phyloP scores from a whole-genome alignment of 305 asterid species.

The Stenogyne calaminthoides region DNA sequence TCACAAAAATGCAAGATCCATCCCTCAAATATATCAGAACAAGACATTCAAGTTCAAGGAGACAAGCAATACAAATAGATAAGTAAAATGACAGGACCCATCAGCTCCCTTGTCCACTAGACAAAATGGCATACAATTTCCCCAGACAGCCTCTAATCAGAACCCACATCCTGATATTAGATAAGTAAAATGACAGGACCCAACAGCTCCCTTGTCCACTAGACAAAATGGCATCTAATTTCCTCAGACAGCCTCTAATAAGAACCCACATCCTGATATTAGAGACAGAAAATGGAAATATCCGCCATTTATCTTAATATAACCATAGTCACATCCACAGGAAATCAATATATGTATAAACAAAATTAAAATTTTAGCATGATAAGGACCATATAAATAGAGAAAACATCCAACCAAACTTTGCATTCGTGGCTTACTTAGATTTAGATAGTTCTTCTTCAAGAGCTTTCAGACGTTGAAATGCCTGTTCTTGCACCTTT shows the following conservation, averaged over 20 bases:
- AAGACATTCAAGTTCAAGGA: background rate
- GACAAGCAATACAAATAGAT: background rate
- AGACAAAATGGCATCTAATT: too few relatives aligned
- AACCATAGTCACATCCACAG: background rate
- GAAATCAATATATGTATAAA: background rate
- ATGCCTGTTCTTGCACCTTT: slow-evolving; percentile 54
- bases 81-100: background rate
- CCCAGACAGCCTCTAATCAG: background rate
- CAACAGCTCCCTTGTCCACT: too few relatives aligned
- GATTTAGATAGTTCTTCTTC: slow-evolving; percentile 73
- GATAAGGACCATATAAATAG: background rate
- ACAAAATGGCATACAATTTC: background rate
- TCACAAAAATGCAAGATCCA: background rate
- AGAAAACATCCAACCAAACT: background rate
- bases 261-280: background rate
- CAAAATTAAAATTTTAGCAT: slow-evolving; percentile 6
- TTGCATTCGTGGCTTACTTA: slow-evolving; percentile 41
- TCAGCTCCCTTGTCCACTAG: background rate
- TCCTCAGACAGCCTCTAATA: background rate
- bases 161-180: background rate
- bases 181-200: too few relatives aligned
- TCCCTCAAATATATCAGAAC: background rate
- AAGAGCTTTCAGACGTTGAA: slow-evolving; percentile 60
- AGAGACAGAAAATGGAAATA: background rate
- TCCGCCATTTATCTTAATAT: background rate